Conservation (phyloP, 2,329 filamentous ascomycete genomes). For the Nigrospora osmanthi region DNA sequence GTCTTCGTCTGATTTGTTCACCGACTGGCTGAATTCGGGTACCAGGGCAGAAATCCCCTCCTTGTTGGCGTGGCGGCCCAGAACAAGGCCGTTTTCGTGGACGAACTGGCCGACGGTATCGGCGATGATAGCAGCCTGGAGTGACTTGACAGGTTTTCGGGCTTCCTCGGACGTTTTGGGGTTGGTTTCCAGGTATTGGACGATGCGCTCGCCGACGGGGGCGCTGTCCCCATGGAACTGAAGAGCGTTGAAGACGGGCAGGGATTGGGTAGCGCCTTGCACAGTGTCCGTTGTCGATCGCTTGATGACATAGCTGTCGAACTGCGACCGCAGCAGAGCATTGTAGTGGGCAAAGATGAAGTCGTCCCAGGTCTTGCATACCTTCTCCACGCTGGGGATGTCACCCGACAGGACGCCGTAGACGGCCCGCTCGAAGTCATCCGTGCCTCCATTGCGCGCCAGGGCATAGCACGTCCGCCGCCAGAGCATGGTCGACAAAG, state of each 20-base stretch:
- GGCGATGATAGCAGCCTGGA: constrained; percentile 69
- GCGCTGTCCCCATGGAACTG: constrained; percentile 51
- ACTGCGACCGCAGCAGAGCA: constrained; percentile 70
- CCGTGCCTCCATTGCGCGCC: constrained; percentile 60
- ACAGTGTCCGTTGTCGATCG: constrained; percentile 45
- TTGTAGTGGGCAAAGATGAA: constrained; percentile 84
- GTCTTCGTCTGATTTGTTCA: constrained; percentile 27
- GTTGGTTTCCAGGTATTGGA: constrained; percentile 52
- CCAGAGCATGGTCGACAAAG: constrained; percentile 55
- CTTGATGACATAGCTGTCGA: constrained; percentile 61
- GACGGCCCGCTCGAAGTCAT: constrained; percentile 79
- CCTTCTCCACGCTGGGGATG: constrained; percentile 64
- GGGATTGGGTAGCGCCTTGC: constrained; percentile 47
- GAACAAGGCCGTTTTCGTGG: constrained; percentile 47
- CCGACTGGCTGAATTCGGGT: constrained; percentile 24
- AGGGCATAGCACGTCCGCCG: constrained; percentile 68
- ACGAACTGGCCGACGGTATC: constrained; percentile 51
- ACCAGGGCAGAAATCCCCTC: constrained; percentile 33
- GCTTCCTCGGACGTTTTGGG: constrained; percentile 50
- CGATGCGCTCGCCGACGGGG: constrained; percentile 47
- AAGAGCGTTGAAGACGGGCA: constrained; percentile 57
- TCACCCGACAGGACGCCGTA: constrained; percentile 89
- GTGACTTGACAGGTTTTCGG: constrained; percentile 59
- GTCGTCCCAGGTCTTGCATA: constrained; percentile 79
- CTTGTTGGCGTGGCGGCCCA: constrained; percentile 40